Conservation (phyloP, 1,284 basidiomycete genomes). For the Pascua sp. region DNA sequence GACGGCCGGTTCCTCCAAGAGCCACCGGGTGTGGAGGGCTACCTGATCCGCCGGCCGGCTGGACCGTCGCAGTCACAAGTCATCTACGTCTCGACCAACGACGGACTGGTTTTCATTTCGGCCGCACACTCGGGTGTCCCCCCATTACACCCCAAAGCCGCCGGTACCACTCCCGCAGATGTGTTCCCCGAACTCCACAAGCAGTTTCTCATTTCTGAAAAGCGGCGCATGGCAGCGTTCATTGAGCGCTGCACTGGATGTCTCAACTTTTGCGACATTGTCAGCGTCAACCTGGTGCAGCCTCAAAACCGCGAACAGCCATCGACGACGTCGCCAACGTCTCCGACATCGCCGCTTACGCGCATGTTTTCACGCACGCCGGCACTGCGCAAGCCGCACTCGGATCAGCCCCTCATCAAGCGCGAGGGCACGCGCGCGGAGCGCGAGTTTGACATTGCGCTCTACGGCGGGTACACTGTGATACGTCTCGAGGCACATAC, state of each 20-base stretch:
- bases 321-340: background rate
- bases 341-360: background rate
- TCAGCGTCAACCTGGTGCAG: slow-evolving; percentile 17
- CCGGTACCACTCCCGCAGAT: slow-evolving; percentile 30
- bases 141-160: slow-evolving; percentile 30
- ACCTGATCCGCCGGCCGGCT: slow-evolving; percentile 31
- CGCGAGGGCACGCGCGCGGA: slow-evolving; percentile 7
- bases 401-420: slow-evolving; percentile 1
- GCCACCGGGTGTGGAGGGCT: slow-evolving; percentile 45
- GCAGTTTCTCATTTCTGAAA: slow-evolving; percentile 31
- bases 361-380: background rate
- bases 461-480: slow-evolving; percentile 11
- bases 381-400: background rate
- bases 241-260: slow-evolving; percentile 34
- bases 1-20: slow-evolving; percentile 40
- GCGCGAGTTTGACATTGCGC: slow-evolving; percentile 30
- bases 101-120: slow-evolving; percentile 40
- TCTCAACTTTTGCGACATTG: slow-evolving; percentile 42
- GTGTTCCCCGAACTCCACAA: slow-evolving; percentile 34
- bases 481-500: slow-evolving; percentile 25
- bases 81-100: slow-evolving; percentile 38
- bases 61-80: slow-evolving; percentile 20
- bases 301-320: background rate
- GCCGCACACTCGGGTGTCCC: slow-evolving; percentile 26
- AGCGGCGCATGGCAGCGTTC: slow-evolving; percentile 28